Evolutionary conservation across 345 rosid species (phyloP).

Genomic region (Clausena lansium): DNA sequence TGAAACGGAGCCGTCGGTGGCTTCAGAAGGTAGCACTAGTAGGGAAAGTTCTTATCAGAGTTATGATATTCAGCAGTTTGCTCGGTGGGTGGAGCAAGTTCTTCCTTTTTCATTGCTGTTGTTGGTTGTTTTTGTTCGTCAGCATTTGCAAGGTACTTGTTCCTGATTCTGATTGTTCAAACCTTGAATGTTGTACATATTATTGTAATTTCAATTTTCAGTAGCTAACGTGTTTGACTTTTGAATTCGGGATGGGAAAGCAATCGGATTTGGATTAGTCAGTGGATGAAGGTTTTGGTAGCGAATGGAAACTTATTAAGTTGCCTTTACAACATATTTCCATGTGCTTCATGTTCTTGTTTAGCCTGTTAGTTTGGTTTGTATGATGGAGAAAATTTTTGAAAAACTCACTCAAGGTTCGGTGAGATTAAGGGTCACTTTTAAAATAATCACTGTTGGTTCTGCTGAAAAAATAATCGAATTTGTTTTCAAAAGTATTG

Average conservation of each 20-base stretch:
- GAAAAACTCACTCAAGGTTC: background rate
- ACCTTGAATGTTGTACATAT: background rate
- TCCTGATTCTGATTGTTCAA: background rate
- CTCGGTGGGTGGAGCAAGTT: constrained; percentile 58
- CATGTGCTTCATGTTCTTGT: background rate
- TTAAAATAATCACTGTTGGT: too few relatives aligned
- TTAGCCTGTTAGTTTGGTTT: constrained; percentile 4
- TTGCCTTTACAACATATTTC: background rate
- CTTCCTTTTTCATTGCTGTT: constrained; percentile 56
- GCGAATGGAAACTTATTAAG: background rate
- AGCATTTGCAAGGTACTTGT: constrained; percentile 60
- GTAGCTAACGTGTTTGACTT: background rate
- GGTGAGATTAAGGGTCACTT: background rate
- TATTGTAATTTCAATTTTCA: background rate
- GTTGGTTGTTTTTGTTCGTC: constrained; percentile 54
- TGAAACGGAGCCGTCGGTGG: constrained; percentile 20
- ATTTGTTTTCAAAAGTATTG: background rate
- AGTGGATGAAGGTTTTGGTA: background rate
- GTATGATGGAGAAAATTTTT: background rate
- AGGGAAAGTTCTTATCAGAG: constrained; percentile 41
- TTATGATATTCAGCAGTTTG: constrained; percentile 48
- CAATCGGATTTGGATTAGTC: background rate
- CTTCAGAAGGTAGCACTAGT: constrained; percentile 9
- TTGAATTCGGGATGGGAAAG: background rate
- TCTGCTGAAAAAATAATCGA: background rate